Evolutionary conservation across 2,329 filamentous ascomycete species (phyloP).

Genomic region (Cladosporium sp.): DNA sequence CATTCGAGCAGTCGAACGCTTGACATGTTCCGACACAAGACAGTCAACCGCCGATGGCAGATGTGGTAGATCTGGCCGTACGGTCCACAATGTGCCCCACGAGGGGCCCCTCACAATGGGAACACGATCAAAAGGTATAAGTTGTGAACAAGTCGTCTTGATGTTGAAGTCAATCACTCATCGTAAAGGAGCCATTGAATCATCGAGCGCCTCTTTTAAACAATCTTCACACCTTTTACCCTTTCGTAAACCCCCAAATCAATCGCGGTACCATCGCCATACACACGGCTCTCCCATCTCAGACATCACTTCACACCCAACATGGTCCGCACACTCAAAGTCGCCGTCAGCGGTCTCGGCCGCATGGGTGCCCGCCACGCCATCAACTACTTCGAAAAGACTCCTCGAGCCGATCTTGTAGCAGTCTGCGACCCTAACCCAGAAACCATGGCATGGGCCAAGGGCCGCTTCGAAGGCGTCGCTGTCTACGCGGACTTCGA

Average conservation of each 20-base stretch:
- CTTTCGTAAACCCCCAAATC: background rate
- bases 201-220: background rate
- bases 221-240: background rate
- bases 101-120: background rate
- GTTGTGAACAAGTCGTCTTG: background rate
- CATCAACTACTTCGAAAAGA: slow-evolving; percentile 49
- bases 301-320: slow-evolving; percentile 7
- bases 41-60: background rate
- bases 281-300: background rate
- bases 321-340: slow-evolving; percentile 43
- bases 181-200: background rate
- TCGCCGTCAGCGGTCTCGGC: slow-evolving; percentile 50
- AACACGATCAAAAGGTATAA: background rate
- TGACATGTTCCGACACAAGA: background rate
- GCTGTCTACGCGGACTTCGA: slow-evolving; percentile 56
- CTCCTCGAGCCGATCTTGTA: slow-evolving; percentile 48
- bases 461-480: slow-evolving; percentile 52
- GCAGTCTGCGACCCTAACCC: slow-evolving; percentile 49
- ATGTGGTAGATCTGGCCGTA: slow-evolving; percentile 4
- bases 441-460: slow-evolving; percentile 51
- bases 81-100: background rate
- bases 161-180: background rate
- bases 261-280: background rate
- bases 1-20: background rate
- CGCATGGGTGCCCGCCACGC: slow-evolving; percentile 53